Base-by-base conservation (phyloP, 441 rosid species). In the Gossypium gossypioides region DNA sequence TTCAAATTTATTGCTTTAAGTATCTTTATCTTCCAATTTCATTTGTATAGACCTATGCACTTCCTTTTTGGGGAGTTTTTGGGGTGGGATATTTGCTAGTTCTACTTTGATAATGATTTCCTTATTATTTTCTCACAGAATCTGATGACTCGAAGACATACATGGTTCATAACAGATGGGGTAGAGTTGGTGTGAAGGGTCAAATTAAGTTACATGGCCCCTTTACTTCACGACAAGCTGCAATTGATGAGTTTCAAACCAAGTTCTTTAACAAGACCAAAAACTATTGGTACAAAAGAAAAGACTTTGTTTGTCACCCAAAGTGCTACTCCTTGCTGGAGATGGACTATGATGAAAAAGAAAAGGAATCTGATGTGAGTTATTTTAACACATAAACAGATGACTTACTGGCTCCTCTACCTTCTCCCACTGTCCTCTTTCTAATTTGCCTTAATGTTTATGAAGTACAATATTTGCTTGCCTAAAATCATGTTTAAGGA, bases 201-300 rank as follows among this genome's bases (percentile, higher is more conserved):
- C 97, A 88, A 80, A 87, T 82, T 75, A 93, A 88, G 74, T n/a
- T 88, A 74, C 83, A 76, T 63, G 97, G 96, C 34, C 96, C 97
- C 69, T 87, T 63, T 74, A 80, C 85, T 79, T 80, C 86, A 16
- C 79, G 21, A 48, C 83, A 84, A 71, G 60, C 52, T 71, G 96
- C 96, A 68, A 70, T 84, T 73, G 34, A 69, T 3, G 85, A 84
- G 79, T 93, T 93, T 72, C 81, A 76, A 68, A 69, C 74, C 63
- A 91, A 91, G 81, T 93, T 93, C 79, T 77, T 44, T 77, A 84
- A 85, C 48, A 88, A 91, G 87, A 93, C 96, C 52, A 79, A 67
- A 69, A 93, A 91, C 81, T 3, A 3, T 25, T 91, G 96, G 97
- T 74, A 77, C 16, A 12, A 85, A 24, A 83, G 95, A 60, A 82